phyloP scores from a whole-genome alignment of 768 basidiomycete species.

The Mycena capillaripes region DNA sequence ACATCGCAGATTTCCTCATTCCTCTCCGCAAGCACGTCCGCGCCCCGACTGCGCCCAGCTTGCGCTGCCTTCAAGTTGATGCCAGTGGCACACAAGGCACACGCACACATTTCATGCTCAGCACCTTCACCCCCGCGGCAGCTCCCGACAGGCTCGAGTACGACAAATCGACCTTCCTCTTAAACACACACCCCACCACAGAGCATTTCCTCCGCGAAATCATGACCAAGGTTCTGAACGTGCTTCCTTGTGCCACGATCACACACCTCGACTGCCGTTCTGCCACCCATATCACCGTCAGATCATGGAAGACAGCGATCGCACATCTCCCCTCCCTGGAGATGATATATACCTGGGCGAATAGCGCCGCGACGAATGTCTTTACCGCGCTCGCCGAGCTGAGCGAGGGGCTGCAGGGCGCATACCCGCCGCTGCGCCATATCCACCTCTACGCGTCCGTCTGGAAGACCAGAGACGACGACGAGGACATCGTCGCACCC shows the following conservation, averaged over 20 bases:
- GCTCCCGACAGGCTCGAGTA: background rate
- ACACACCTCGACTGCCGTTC: conserved; percentile 4
- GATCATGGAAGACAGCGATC: conserved; percentile 3
- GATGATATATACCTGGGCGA: background rate
- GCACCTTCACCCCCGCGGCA: background rate
- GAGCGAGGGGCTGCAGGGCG: background rate
- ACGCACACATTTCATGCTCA: background rate
- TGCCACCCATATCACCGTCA: background rate
- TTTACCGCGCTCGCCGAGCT: background rate
- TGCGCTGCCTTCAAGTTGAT: background rate
- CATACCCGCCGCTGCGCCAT: background rate
- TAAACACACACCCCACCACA: background rate
- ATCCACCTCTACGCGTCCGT: background rate
- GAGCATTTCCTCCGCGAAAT: background rate
- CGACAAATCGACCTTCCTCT: background rate
- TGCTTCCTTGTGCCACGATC: background rate
- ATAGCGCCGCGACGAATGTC: background rate
- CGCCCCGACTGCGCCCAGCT: background rate
- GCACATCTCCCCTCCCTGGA: background rate
- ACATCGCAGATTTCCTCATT: background rate
- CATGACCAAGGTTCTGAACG: conserved; percentile 5
- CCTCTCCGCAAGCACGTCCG: conserved; percentile 4
- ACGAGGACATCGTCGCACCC: background rate
- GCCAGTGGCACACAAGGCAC: background rate
- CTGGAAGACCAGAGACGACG: background rate